Evolutionary conservation across 2,329 filamentous ascomycete genomes (phyloP), one percentile per base, ranked within the genome.

Genomic region (Ophiostoma sp.): DNA sequence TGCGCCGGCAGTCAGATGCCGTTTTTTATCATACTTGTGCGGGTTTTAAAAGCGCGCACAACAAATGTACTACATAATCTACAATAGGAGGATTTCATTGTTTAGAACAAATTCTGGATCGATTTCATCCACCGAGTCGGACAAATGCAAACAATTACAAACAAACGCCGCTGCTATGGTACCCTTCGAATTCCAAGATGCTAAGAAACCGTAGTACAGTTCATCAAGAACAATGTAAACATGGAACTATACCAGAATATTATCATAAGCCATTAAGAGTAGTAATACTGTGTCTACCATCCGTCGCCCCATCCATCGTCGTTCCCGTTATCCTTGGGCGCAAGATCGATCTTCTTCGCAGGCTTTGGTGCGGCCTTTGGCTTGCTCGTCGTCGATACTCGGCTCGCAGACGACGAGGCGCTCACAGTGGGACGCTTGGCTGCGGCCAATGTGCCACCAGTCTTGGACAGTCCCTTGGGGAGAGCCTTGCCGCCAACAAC

Each of bases 401-500:
- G 58, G 76, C 64, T 78, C 78, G 69, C 18, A 12, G 65, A 65
- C 11, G 69, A 65, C 18, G 69, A 44, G 1, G 64, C 63, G 40
- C 64, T 65, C 14, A 40, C 18, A 2, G 42, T 27, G 16, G 52
- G 55, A 9, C 45, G 52, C 4, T 36, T 52, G 12, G 47, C 55
- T 27, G 36, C 18, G 0, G 60, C 8, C 18, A 16, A 9, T 11
- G 9, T 64, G 9, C 75, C 74, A 0, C 72, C 77, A 7, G 60
- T 63, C 78, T 96, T 97, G 1, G 82, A 79, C 40, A 98, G 77
- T 0, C 94, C 94, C 78, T 96, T 99, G 0, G 94, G 93, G 67
- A 98, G 76, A 2, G 89, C 80, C 72, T 91, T 95, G 71, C 77
- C 74, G 1, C 77, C 74, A 1, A 76, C 77, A 69, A 77, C 74